Base-by-base conservation (phyloP, 2,329 filamentous ascomycete genomes). In the Iodosphaeria phyllophila region DNA sequence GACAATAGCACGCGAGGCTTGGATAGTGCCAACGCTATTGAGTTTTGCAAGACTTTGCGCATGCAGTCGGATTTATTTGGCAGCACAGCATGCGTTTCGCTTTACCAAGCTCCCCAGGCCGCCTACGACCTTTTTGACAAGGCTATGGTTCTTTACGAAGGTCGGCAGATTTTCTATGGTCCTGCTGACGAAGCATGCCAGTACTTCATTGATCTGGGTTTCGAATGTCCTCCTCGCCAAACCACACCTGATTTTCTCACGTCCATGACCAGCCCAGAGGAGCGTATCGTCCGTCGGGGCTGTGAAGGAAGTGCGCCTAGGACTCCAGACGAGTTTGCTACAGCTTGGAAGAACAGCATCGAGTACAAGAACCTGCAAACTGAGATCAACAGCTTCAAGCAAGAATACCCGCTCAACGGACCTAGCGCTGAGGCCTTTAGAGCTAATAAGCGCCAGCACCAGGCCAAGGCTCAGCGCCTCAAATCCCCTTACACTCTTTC, bases 1-100 rank as follows among this genome's bases (percentile, higher is more conserved):
- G 64, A 78, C 39, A 79, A 79, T 50, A 70, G 62, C 15, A 79
- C 74, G 13, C 60, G 74, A 46, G 74, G 74, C 44, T 56, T 79
- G 14, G 74, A 79, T 47, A 71, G 62, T 13, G 72, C 73, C 43
- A 79, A 77, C 44, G 74, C 74, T 26, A 59, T 78, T 30, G 71
- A 77, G 45, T 79, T 79, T 42, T 69, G 64, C 48, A 71, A 66
- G 48, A 76, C 70, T 1, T 52, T 79, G 6, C 63, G 68, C 13
- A 11, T 29, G 10, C 30, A 29, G 6, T 35, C 37, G 2, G 30
- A 35, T 13, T 8, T 31, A 18, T 54, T 74, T 25, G 18, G 26
- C 12, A 29, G 28, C 7, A 31, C 37, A 1, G 30, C 32, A 8
- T 26, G 30, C 3, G 33, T 41, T n/a, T 73, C 71, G 31, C 75